Base-by-base conservation (phyloP, 352 stramenopile species). In the Phytophthora idaei region DNA sequence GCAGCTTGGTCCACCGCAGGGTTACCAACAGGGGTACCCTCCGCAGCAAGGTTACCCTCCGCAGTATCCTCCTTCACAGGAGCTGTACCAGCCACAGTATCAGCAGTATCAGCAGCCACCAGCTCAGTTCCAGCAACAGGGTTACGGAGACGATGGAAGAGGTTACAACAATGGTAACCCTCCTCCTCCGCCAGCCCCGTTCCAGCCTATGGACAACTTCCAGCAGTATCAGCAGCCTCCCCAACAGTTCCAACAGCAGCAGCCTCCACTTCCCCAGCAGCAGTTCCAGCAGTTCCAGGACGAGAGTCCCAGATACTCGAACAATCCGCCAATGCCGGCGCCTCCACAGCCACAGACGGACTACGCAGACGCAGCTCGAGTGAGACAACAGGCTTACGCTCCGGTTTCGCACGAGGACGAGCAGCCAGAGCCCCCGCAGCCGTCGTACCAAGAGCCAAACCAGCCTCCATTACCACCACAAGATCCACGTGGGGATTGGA, bases 321-420 rank as follows among this genome's bases (percentile, higher is more conserved):
- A 41, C 25, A 72, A 71, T 32, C 67, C 53, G 31, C 45, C 57
- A 12, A 52, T 57, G 37, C 46, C 52, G n/a, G 53, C 50, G n/a
- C 44, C 53, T 29, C 31, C 58, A 12, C 63, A 60, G 25, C 55
- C 64, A 11, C 25, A 61, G 36, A 48, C 60, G 8, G 61, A 72
- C 51, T 86, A 74, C 45, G 73, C 69, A 51, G 65, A 76, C 39
- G 75, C 77, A 47, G 41, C 69, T 37, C 69, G 68, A n/a, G 57
- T 64, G 5, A 74, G 77, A 60, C 70, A 83, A 49, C 71, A 77
- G 41, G 73, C 73, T 28, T 84, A 83, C 31, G 64, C 67, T 2
- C 76, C 78, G 58, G 58, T 80, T 28, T 27, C 48, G 28, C 49
- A 54, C 6, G 54, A 61, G 14, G 46, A 57, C 3, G 52, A 75